Base-by-base conservation (phyloP, 2,329 filamentous ascomycete genomes). In the Colletotrichum navitas region DNA sequence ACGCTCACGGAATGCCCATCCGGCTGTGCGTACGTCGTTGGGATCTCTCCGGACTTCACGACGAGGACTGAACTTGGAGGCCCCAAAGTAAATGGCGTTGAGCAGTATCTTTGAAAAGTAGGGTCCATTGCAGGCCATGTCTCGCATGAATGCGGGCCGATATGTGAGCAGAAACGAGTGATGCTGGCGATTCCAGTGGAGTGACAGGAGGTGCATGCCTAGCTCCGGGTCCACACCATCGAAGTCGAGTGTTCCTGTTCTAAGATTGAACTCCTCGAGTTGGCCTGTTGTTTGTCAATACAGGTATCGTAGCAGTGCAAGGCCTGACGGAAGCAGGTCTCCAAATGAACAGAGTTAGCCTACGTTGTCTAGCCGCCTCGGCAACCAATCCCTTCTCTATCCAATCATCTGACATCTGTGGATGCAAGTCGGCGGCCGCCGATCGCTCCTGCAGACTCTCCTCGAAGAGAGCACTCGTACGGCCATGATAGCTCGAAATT, bases 101-200 rank as follows among this genome's bases (percentile, higher is more conserved):
- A 90, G 79, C 1, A 90, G 80, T 1, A 87, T 79, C 56, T 88
- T 85, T 0, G 88, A 89, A 72, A 88, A 90, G 75, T 89, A 89
- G 0, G 85, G 85, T 0, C 88, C 88, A 7, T 81, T 78, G 56
- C 83, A 83, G 58, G 86, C 86, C 86, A 88, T 85, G 74, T 85
- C 83, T 2, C 84, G 76, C 84, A 87, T 87, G 58, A 89, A 87
- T 0, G 82, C 84, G 0, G 87, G 84, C 0, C 87, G 83, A 75
- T 89, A 88, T 0, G 84, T 85, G 54, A 88, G 79, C 0, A 85
- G 73, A 64, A 82, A 81, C 7, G 85, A 82, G 63, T 86, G 82
- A 69, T 87, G 85, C 71, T 88, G 86, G 6, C 86, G 83, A 74
- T 86, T 88, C 85, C 85, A 88, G 65, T 88, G 84, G 0, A 89